phyloP scores from a whole-genome alignment of 1,284 basidiomycete species.

The Boletellus dicymbophilus region DNA sequence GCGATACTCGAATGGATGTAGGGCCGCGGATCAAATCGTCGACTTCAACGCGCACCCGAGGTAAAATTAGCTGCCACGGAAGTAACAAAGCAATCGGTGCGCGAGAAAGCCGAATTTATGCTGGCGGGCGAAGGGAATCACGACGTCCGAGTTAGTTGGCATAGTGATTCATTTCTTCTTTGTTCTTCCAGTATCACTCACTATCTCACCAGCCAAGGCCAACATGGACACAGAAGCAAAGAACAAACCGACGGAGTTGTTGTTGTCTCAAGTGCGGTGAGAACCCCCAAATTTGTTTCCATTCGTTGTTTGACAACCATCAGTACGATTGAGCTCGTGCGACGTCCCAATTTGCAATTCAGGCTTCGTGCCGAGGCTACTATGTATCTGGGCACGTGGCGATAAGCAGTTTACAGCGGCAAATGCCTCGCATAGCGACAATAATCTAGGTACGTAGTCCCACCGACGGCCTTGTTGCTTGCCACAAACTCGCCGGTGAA shows the following conservation, averaged over 20 bases:
- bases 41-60: conserved; percentile 38
- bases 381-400: no score
- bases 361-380: no score
- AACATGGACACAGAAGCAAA: conserved; percentile 48
- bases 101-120: conserved; percentile 40
- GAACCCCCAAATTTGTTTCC: neutral
- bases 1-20: conserved; percentile 38
- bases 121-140: conserved; percentile 28
- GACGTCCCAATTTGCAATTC: no score
- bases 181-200: neutral
- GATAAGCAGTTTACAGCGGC: no score
- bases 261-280: conserved; percentile 56
- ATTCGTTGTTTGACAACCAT: neutral
- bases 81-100: conserved; percentile 42
- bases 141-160: conserved; percentile 46
- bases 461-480: no score
- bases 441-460: no score
- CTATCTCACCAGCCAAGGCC: conserved; percentile 45
- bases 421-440: no score
- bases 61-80: conserved; percentile 25
- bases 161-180: conserved; percentile 30
- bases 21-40: conserved; percentile 37
- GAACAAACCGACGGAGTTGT: conserved; percentile 47
- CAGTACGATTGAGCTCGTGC: no score
- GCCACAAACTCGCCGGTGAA: no score